phyloP scores from a whole-genome alignment of 192 early-diverging fungal genomes.

The Backusella psychrophila region DNA sequence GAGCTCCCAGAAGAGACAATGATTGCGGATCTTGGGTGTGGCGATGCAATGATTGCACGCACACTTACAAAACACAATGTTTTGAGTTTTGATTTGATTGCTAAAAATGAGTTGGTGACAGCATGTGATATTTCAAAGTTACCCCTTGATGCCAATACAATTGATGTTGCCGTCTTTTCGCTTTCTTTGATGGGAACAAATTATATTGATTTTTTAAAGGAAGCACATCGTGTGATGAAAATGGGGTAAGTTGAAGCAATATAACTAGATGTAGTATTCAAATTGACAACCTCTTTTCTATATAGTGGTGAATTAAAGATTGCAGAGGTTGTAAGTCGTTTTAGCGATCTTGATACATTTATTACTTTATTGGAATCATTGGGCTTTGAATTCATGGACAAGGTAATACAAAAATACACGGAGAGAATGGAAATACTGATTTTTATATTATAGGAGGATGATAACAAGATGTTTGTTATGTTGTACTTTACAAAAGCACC shows the following conservation, averaged over 20 bases:
- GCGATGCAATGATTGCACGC: constrained; percentile 86
- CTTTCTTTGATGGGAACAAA: constrained; percentile 98
- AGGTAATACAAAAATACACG: constrained; percentile 39
- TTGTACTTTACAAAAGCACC: constrained; percentile 74
- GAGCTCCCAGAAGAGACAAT: constrained; percentile 49
- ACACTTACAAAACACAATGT: constrained; percentile 63
- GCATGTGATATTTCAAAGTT: constrained; percentile 92
- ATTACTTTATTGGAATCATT: constrained; percentile 63
- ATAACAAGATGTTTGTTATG: constrained; percentile 96
- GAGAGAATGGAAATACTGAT: not conserved
- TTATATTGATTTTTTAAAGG: constrained; percentile 85
- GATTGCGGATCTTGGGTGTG: constrained; percentile 95
- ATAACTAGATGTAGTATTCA: not conserved
- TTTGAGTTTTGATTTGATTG: constrained; percentile 88
- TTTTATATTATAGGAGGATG: constrained; percentile 51
- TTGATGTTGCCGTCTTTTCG: constrained; percentile 89
- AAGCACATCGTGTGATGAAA: constrained; percentile 86
- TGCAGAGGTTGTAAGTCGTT: constrained; percentile 91
- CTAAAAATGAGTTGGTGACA: constrained; percentile 73
- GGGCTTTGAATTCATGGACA: constrained; percentile 75
- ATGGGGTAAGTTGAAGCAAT: constrained; percentile 45
- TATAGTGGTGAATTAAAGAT: constrained; percentile 86
- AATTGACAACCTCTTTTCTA: not conserved
- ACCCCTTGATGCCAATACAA: constrained; percentile 61
- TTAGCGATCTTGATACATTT: constrained; percentile 78